Evolutionary conservation across 352 stramenopile species (phyloP).

Genomic region (Phytopythium kandeliae): DNA sequence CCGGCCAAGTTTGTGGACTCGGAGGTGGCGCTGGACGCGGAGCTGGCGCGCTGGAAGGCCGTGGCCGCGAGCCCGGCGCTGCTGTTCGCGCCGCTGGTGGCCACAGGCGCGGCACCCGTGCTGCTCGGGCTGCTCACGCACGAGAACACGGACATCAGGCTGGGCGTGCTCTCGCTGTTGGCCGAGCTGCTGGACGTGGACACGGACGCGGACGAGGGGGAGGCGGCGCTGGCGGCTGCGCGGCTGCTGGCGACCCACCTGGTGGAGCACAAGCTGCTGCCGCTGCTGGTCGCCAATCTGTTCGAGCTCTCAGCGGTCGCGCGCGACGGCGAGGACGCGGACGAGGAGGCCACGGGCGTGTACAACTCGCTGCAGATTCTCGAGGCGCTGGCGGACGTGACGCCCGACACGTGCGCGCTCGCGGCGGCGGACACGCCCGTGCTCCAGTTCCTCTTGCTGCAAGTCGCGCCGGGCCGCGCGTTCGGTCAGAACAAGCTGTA

Average conservation of each 20-base stretch:
- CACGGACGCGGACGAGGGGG: constrained; percentile 62
- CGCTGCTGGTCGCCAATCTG: constrained; percentile 42
- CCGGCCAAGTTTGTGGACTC: constrained; percentile 82
- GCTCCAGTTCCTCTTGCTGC: constrained; percentile 50
- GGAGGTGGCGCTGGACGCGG: constrained; percentile 59
- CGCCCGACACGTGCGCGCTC: constrained; percentile 35
- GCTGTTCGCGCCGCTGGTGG: constrained; percentile 44
- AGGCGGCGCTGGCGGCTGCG: constrained; percentile 28
- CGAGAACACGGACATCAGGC: constrained; percentile 73
- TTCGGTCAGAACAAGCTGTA: constrained; percentile 83
- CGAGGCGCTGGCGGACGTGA: constrained; percentile 67
- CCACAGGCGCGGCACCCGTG: constrained; percentile 56
- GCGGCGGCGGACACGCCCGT: constrained; percentile 43
- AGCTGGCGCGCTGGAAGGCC: constrained; percentile 48
- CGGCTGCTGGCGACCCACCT: constrained; percentile 43
- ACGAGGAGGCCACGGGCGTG: constrained; percentile 38
- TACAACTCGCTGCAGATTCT: constrained; percentile 82
- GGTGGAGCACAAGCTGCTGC: constrained; percentile 53
- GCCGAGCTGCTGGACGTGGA: too few species aligned
- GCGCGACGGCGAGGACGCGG: constrained; percentile 43
- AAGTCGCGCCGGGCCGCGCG: constrained; percentile 25
- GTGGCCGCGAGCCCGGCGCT: constrained; percentile 61
- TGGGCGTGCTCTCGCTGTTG: constrained; percentile 48
- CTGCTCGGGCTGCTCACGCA: constrained; percentile 77
- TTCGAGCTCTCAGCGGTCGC: constrained; percentile 22